Conservation (phyloP, 345 rosid genomes). For the Camelina sativa region DNA sequence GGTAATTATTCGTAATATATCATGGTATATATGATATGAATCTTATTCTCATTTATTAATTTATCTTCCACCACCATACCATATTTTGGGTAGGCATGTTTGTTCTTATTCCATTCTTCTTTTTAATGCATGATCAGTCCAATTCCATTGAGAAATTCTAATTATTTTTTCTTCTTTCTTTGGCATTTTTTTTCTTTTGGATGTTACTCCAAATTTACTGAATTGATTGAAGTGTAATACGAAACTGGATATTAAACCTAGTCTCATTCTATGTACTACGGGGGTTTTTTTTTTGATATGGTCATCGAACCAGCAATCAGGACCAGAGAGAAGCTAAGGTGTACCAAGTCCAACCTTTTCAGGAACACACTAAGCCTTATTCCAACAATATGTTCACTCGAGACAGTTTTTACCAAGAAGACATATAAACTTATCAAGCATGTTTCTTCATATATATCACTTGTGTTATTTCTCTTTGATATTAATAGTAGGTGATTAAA, state of each 20-base stretch:
- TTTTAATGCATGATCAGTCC: background rate
- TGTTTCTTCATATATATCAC: no score
- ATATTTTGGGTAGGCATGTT: constrained; percentile 32
- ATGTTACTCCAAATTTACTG: background rate
- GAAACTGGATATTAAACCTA: background rate
- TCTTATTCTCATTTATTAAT: constrained; percentile 26
- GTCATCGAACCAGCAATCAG: no score
- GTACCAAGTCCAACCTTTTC: no score
- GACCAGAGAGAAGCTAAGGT: no score
- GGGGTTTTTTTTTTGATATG: no score
- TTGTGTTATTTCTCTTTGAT: no score
- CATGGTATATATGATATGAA: constrained; percentile 16
- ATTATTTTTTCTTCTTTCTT: background rate
- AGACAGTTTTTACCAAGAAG: no score
- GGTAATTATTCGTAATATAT: background rate
- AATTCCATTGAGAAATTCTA: background rate
- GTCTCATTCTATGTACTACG: no score
- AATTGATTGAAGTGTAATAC: background rate
- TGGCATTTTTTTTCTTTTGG: background rate
- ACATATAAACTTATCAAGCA: no score
- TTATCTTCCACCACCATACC: constrained; percentile 24
- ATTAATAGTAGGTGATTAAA: no score
- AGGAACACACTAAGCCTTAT: no score
- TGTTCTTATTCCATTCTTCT: constrained; percentile 32
- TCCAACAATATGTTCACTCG: no score